phyloP scores from a whole-genome alignment of 495 filamentous ascomycete genomes.

The Tuber umbilicatum region DNA sequence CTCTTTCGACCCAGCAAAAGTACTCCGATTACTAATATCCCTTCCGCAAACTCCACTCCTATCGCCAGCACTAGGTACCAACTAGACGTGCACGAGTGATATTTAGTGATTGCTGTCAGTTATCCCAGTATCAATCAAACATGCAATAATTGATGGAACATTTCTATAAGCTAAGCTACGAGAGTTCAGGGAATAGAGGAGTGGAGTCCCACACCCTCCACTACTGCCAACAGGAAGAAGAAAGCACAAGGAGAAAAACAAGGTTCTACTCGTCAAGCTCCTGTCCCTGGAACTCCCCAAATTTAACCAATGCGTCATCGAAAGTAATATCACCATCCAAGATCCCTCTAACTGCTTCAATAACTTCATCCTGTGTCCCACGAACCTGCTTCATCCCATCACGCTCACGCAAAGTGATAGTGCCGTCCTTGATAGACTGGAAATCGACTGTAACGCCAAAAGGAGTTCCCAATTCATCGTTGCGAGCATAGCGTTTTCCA shows the following conservation, averaged over 20 bases:
- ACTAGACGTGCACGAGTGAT: background rate
- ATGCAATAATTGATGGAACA: background rate
- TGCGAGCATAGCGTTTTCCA: constrained; percentile 66
- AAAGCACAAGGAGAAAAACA: background rate
- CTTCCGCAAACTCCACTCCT: no score
- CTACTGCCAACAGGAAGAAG: background rate
- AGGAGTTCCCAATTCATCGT: constrained; percentile 68
- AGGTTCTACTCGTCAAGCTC: constrained; percentile 48
- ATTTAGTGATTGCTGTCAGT: background rate
- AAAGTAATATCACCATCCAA: constrained; percentile 33
- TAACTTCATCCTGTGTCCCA: constrained; percentile 55
- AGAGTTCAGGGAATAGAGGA: background rate
- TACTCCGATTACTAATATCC: no score
- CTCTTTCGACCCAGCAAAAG: no score
- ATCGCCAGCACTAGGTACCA: no score
- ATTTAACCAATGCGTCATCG: constrained; percentile 47
- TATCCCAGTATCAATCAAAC: background rate
- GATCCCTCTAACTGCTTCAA: constrained; percentile 54
- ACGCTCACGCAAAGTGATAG: constrained; percentile 65
- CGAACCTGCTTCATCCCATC: constrained; percentile 68
- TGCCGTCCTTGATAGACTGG: constrained; percentile 64
- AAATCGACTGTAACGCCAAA: constrained; percentile 69
- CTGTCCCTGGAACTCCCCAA: constrained; percentile 64
- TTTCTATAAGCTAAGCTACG: background rate
- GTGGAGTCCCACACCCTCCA: background rate